These are phyloP conservation scores for Deinandra increscens DNA, from an alignment of 129 eudicot genomes.

Conservation along the genomic window DNA sequence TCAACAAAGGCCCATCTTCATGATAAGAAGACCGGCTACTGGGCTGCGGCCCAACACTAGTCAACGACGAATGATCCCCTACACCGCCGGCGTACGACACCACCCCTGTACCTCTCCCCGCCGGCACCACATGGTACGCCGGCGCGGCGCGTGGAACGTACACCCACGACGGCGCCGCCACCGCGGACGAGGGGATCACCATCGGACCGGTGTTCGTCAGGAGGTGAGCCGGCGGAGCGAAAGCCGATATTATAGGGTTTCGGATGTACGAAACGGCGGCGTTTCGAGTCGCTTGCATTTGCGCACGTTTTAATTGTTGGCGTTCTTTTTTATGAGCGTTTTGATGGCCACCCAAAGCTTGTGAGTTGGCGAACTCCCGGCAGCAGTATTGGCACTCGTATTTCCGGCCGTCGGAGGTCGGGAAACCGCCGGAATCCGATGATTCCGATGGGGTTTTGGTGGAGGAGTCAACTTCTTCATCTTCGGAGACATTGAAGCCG, in stretches of 20 bases:
- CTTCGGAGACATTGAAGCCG: constrained; percentile 76
- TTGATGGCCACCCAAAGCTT: constrained; percentile 94
- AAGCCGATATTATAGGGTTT: constrained; percentile 88
- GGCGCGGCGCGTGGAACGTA: constrained; percentile 77
- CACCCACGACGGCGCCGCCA: constrained; percentile 55
- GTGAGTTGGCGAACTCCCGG: constrained; percentile 96
- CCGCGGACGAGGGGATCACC: constrained; percentile 44
- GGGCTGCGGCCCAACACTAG: constrained; percentile 55
- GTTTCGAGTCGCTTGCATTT: constrained; percentile 85
- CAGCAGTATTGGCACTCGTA: constrained; percentile 95
- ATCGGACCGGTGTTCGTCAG: constrained; percentile 48
- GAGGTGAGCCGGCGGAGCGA: constrained; percentile 82
- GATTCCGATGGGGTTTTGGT: constrained; percentile 52
- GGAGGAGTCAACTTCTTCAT: constrained; percentile 53
- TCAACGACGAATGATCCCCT: constrained; percentile 48
- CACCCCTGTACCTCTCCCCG: constrained; percentile 48
- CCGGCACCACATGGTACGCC: constrained; percentile 57
- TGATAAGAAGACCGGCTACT: constrained; percentile 30
- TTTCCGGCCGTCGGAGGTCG: constrained; percentile 61
- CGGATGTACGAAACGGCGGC: constrained; percentile 83
- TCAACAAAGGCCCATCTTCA: constrained; percentile 67
- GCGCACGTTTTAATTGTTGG: constrained; percentile 84
- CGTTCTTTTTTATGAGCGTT: constrained; percentile 98
- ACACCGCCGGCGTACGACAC: constrained; percentile 45
- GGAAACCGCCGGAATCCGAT: constrained; percentile 53